Base-by-base conservation (phyloP, 2,329 filamentous ascomycete species). In the Pezizomycotina sp. region DNA sequence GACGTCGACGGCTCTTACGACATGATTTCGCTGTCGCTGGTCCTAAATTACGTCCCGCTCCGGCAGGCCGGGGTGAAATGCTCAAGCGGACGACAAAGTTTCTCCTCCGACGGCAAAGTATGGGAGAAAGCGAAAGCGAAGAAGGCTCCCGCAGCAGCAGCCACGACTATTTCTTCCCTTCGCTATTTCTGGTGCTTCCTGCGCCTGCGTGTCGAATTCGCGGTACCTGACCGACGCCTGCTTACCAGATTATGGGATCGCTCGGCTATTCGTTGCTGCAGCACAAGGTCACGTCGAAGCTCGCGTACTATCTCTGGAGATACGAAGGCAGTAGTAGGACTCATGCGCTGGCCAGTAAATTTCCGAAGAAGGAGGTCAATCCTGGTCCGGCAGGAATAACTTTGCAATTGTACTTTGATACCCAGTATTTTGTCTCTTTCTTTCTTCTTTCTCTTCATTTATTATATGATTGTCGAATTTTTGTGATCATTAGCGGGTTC, bases 31-130 rank as follows among this genome's bases (percentile, higher is more conserved):
- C 63, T 98, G 15, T 92, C 83, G 6, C 62, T 98, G 34, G 89
- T 98, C 4, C 64, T 98, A 45, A 98, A 98, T 57, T 98, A 83
- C 53, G 84, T 95, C 3, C 80, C 86, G 0, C 84, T 48, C 68
- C 82, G 3, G 59, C 60, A 20, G 68, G 65, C 4, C 69, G 84
- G 49, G 89, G 89, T 2, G 69, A 79, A 39, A 98, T 98, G 89
- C 67, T 98, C 34, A 64, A 68, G 34, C 70, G 79, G 25, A 83
- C 77, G 21, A 64, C 76, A 9, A 59, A 68, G 13, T 92, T 92
- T 52, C 60, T 44, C 29, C 24, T 7, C 38, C 36, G 26, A 35
- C 40, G 31, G 30, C 36, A 14, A 34, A 35, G 25, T 24, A 22
- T 18, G 4, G 20, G 28, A 13, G 19, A 26, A 22, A 18, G 9